Base-by-base conservation (phyloP, 805 yeast genomes). In the Saccharomycopsis sp. region DNA sequence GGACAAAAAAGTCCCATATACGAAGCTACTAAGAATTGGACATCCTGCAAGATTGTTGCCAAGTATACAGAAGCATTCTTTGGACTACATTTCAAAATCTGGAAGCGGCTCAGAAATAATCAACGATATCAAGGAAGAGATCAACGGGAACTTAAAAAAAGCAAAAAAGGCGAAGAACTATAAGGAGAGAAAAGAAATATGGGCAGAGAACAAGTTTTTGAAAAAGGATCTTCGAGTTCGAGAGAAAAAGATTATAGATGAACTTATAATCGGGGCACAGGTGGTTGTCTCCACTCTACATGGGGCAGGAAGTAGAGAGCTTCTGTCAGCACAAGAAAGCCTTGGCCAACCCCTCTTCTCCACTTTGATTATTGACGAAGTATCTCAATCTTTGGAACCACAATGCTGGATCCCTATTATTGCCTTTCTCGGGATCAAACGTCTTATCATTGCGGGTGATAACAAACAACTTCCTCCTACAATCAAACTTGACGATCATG, bases 341-440 rank as follows among this genome's bases (percentile, higher is more conserved):
- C 23, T 12, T 14, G 56, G 51, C 2, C 34, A 18, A 12, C 51
- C 59, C 4, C 67, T 83, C 12, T 89, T 92, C 66, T 89, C 89
- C 62, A 83, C 96, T 0, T 75, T 92, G 34, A 87, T 94, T 12
- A 91, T 92, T 40, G 99, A 92, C 71, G 99, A 92, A 70, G 97
- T 92, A 0, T 90, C 97, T 0, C 99, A 92, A 69, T 79, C 97
- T 9, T 71, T 92, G 56, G 97, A 92, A 66, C 96, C 97, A 1
- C 96, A 92, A 63, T 91, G 97, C 66, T 91, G 97, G 97, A 91
- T 92, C 23, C 97, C 99, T 0, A 61, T 94, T 4, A 75, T 90
- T 2, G 79, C 80, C 44, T 92, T 88, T 65, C 71, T 77, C 14
- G 77, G 82, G 7, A 69, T 81, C 48, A 75, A 77, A 40, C 78